Evolutionary conservation across 495 filamentous ascomycete genomes (phyloP).

Genomic region (Aspergillus campestris): DNA sequence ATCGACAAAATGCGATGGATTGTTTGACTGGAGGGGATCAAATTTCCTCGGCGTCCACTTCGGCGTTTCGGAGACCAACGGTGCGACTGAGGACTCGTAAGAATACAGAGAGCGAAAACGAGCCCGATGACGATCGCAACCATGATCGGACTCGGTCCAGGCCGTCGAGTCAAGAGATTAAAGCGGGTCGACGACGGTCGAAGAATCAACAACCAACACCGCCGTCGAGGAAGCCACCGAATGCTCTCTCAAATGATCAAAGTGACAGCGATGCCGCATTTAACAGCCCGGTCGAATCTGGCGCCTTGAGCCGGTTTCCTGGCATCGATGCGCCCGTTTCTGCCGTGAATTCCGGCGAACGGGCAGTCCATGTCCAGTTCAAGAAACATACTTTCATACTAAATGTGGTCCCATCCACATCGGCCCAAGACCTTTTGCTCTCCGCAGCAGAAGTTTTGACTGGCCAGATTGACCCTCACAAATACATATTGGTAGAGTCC

Average conservation of each 20-base stretch:
- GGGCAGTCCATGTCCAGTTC: constrained; percentile 63
- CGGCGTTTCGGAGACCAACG: constrained; percentile 8
- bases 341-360: constrained; percentile 74
- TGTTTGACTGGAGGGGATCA: constrained; percentile 23
- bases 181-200: constrained; percentile 6
- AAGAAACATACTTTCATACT: constrained; percentile 52
- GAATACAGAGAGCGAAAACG: neutral
- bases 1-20: constrained; percentile 29
- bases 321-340: constrained; percentile 72
- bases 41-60: constrained; percentile 13
- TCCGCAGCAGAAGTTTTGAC: constrained; percentile 47
- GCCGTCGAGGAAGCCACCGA: constrained; percentile 14
- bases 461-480: constrained; percentile 48
- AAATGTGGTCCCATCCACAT: constrained; percentile 64
- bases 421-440: constrained; percentile 59
- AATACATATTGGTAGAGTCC: constrained; percentile 64
- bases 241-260: constrained; percentile 13
- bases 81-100: constrained; percentile 9
- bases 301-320: constrained; percentile 45
- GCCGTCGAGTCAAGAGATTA: constrained; percentile 5
- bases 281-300: constrained; percentile 23
- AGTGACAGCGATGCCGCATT: constrained; percentile 1
- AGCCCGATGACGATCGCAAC: constrained; percentile 1
- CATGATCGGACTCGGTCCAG: constrained; percentile 1
- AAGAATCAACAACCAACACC: constrained; percentile 12